phyloP scores from a whole-genome alignment of 2,329 filamentous ascomycete genomes.

The Phoma herbarum region DNA sequence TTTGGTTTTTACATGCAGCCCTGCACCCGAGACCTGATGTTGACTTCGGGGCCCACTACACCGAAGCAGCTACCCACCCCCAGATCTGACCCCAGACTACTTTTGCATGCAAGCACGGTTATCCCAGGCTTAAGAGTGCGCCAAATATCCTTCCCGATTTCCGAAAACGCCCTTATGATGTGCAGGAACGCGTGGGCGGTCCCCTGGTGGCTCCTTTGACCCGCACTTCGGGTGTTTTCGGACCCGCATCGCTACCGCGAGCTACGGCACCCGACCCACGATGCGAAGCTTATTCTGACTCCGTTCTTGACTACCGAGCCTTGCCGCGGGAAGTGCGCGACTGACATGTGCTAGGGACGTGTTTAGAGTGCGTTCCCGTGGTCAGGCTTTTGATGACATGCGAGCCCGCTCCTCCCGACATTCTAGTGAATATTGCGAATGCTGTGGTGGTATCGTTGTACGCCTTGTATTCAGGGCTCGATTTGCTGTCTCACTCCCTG shows the following conservation, averaged over 20 bases:
- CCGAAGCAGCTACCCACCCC: slow-evolving; percentile 3
- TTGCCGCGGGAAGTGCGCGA: slow-evolving; percentile 6
- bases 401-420: no score
- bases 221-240: slow-evolving; percentile 21
- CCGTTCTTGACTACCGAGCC: background rate
- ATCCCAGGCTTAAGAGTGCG: slow-evolving; percentile 15
- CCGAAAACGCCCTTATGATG: slow-evolving; percentile 9
- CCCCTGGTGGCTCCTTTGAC: slow-evolving; percentile 14
- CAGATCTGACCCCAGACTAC: slow-evolving; percentile 18
- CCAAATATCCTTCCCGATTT: no score
- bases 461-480: no score
- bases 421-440: no score
- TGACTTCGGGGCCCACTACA: slow-evolving; percentile 11
- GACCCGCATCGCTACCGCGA: slow-evolving; percentile 11
- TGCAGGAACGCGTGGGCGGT: no score
- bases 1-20: background rate
- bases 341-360: background rate
- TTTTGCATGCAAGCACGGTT: slow-evolving; percentile 15
- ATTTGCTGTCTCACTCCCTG: no score
- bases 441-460: no score
- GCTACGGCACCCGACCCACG: slow-evolving; percentile 9
- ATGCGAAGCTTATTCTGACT: slow-evolving; percentile 19
- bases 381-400: no score
- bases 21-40: slow-evolving; percentile 9
- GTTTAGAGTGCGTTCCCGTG: background rate